phyloP scores from a whole-genome alignment of 2,329 filamentous ascomycete genomes.

The Claviceps pusilla region DNA sequence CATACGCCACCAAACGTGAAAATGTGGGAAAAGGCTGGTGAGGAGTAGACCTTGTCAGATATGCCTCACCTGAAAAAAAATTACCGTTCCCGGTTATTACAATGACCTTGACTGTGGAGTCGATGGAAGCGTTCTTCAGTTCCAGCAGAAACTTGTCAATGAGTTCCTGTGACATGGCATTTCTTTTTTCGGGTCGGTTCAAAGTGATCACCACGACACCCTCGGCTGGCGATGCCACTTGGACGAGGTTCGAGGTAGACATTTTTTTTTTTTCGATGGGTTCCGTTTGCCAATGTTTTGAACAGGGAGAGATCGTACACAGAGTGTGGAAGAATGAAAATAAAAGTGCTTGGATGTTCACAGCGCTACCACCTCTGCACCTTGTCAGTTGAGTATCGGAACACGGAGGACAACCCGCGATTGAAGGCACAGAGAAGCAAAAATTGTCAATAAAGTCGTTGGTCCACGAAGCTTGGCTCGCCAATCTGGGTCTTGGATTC shows the following conservation, averaged over 20 bases:
- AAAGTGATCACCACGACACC: slow-evolving; percentile 34
- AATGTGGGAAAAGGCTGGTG: not conserved
- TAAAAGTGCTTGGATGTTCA: not conserved
- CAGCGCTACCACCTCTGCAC: too few species aligned
- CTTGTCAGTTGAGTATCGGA: not conserved
- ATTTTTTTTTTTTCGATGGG: slow-evolving; percentile 1
- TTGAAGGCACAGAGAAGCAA: not conserved
- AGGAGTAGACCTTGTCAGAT: not conserved
- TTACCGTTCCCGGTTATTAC: slow-evolving; percentile 21
- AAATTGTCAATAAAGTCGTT: not conserved
- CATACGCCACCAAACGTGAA: not conserved
- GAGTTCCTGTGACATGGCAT: slow-evolving; percentile 40
- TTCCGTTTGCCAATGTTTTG: not conserved
- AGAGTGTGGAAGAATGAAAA: not conserved
- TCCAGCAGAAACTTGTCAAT: slow-evolving; percentile 27
- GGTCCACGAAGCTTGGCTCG: not conserved
- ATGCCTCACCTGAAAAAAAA: slow-evolving; percentile 11
- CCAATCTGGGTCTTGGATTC: not conserved
- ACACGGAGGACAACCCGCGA: not conserved
- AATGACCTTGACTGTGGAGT: slow-evolving; percentile 18
- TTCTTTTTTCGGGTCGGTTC: slow-evolving; percentile 41
- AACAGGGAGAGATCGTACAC: not conserved
- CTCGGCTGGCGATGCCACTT: slow-evolving; percentile 9
- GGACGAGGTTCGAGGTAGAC: slow-evolving; percentile 8
- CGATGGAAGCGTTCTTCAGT: slow-evolving; percentile 11